A percentile compares a stretch with the other conserved stretches of the same genome.
Evolutionary conservation across 2,329 filamentous ascomycete genomes (phyloP).

Genomic region (Phyllachora maydis): DNA sequence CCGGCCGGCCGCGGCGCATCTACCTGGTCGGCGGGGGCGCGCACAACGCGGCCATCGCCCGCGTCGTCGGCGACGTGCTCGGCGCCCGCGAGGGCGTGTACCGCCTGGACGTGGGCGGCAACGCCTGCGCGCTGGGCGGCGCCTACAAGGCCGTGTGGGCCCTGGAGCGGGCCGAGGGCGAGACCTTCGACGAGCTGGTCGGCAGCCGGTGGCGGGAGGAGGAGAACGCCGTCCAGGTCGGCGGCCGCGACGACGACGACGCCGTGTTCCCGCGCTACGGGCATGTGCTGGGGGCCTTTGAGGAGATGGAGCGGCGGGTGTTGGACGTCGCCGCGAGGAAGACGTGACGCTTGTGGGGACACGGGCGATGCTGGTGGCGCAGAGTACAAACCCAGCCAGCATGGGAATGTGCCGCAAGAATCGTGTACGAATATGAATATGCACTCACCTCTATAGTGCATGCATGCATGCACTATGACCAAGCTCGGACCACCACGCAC

Average conservation of each 20-base stretch:
- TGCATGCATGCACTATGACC: too few species aligned
- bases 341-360: too few species aligned
- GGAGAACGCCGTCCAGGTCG: constrained; percentile 61
- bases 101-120: constrained; percentile 82
- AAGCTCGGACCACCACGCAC: too few species aligned
- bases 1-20: constrained; percentile 69
- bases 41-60: constrained; percentile 73
- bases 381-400: too few species aligned
- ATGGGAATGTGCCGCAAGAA: too few species aligned
- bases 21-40: constrained; percentile 91
- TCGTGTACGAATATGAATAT: too few species aligned
- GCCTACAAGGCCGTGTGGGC: constrained; percentile 97
- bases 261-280: constrained; percentile 64
- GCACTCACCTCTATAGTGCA: too few species aligned
- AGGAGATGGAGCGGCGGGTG: constrained; percentile 49
- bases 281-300: constrained; percentile 54
- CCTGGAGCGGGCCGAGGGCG: constrained; percentile 41
- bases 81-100: constrained; percentile 82
- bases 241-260: constrained; percentile 55
- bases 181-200: constrained; percentile 80
- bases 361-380: too few species aligned
- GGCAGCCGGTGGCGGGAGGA: constrained; percentile 70
- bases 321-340: constrained; percentile 22
- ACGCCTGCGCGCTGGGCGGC: constrained; percentile 82
- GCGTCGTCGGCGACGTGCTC: constrained; percentile 69